These are phyloP conservation scores for Xylariomycetidae sp. DNA, from an alignment of 2,329 filamentous ascomycete genomes.

Conservation along the genomic window DNA sequence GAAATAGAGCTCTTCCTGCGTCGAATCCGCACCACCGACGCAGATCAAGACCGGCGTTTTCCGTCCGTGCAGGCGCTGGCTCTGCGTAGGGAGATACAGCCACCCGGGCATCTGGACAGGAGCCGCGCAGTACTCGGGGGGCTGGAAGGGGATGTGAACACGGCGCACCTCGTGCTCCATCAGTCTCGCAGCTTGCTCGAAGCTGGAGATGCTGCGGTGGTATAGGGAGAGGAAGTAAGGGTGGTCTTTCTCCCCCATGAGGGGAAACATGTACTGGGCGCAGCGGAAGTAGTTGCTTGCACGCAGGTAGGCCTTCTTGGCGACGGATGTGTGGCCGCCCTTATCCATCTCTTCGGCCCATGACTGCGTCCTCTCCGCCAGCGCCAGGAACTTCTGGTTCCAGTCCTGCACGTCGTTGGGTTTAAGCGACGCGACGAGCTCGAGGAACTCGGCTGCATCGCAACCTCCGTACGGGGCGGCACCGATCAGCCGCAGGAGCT, in stretches of 20 bases:
- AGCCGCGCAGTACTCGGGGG: too few relatives aligned
- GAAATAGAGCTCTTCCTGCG: conserved; percentile 29
- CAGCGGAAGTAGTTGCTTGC: not conserved
- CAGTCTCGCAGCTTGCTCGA: not conserved
- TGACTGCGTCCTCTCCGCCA: not conserved
- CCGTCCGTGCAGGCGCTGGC: conserved; percentile 8
- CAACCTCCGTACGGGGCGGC: not conserved
- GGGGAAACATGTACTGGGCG: not conserved
- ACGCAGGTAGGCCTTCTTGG: not conserved
- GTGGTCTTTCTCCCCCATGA: not conserved
- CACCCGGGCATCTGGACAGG: conserved; percentile 24
- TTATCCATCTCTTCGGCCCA: not conserved
- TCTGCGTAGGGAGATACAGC: conserved; percentile 20
- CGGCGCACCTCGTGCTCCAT: not conserved
- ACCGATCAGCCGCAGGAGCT: not conserved
- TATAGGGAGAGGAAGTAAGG: not conserved
- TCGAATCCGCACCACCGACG: conserved; percentile 25
- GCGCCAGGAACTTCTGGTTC: not conserved
- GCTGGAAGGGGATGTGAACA: conserved; percentile 6
- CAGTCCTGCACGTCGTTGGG: not conserved
- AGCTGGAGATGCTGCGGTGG: not conserved
- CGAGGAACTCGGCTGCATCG: not conserved
- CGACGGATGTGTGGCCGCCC: not conserved
- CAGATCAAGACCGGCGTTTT: conserved; percentile 25
- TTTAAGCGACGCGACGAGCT: not conserved